Conservation (phyloP, 2,329 filamentous ascomycete species). For the Hymenoscyphus fructigenus region DNA sequence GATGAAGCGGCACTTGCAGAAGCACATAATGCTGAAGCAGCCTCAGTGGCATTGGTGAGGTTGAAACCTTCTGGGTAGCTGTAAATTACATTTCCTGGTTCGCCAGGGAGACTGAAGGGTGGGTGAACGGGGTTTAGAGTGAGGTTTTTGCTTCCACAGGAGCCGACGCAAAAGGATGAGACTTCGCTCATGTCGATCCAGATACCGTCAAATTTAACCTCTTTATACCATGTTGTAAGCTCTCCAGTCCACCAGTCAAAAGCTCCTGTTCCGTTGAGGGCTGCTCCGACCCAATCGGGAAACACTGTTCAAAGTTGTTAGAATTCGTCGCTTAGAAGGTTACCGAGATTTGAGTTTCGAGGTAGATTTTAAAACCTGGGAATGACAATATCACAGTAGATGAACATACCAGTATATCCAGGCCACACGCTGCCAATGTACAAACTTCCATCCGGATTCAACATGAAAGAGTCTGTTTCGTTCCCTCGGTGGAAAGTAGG, state of each 20-base stretch:
- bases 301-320: conserved; percentile 50
- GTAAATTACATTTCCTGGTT: conserved; percentile 54
- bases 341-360: no score
- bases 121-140: conserved; percentile 65
- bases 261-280: conserved; percentile 64
- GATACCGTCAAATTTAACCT: conserved; percentile 73
- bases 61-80: conserved; percentile 70
- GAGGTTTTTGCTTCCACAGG: conserved; percentile 56
- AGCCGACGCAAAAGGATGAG: conserved; percentile 53
- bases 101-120: conserved; percentile 46
- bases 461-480: conserved; percentile 61
- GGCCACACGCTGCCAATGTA: conserved; percentile 73
- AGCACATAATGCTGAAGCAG: conserved; percentile 64
- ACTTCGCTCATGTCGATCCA: conserved; percentile 74
- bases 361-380: no score
- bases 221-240: conserved; percentile 60
- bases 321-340: background rate
- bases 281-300: conserved; percentile 72
- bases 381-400: background rate
- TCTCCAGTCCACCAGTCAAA: conserved; percentile 69
- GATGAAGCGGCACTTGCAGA: conserved; percentile 70
- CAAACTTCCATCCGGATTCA: conserved; percentile 56
- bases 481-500: conserved; percentile 61
- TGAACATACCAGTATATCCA: conserved; percentile 50
- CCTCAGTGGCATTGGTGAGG: conserved; percentile 60